These are phyloP conservation scores for Entophlyctis luteolus DNA, from an alignment of 192 early-diverging fungal genomes.

Conservation along the genomic window DNA sequence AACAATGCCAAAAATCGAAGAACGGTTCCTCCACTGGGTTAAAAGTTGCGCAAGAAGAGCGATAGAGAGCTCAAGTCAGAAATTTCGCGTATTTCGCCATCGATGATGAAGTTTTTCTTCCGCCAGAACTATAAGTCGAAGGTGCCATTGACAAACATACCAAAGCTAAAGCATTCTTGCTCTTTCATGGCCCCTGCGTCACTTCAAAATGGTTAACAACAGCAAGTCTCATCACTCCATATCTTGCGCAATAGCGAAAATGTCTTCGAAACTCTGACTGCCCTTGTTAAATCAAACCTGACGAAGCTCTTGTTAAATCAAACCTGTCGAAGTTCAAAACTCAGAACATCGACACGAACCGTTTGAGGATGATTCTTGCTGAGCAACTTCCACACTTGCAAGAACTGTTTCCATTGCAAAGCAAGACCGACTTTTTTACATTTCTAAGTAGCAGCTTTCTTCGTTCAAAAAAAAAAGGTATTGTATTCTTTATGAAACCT, in stretches of 20 bases:
- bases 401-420: neutral
- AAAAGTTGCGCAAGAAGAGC: neutral
- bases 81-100: neutral
- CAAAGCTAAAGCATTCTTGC: neutral
- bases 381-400: neutral
- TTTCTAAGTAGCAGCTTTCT: neutral
- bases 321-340: neutral
- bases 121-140: neutral
- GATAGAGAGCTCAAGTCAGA: neutral
- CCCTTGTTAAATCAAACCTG: neutral
- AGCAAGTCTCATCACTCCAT: neutral
- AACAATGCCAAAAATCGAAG: neutral
- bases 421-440: neutral
- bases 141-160: neutral
- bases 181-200: neutral
- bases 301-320: neutral
- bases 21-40: neutral
- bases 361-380: neutral
- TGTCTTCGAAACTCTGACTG: neutral
- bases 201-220: neutral
- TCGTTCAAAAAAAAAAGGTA: neutral
- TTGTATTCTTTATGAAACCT: neutral
- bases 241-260: neutral
- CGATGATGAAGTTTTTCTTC: neutral
- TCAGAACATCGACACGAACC: neutral